These are phyloP conservation scores for Colletotrichum tamarilloi DNA, from an alignment of 2,329 filamentous ascomycete genomes.

Conservation along the genomic window DNA sequence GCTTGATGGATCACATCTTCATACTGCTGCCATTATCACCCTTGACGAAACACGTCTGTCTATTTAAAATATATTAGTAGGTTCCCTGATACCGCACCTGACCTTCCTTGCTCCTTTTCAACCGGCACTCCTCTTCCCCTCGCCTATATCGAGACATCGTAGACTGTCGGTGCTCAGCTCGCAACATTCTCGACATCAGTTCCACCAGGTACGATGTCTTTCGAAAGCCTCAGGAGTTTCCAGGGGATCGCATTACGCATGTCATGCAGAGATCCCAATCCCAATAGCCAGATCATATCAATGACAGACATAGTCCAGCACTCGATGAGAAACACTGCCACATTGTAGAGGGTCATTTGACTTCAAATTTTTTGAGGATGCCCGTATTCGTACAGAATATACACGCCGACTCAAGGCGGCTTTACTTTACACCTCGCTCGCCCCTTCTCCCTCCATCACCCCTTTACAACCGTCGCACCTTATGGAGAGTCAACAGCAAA, in stretches of 20 bases:
- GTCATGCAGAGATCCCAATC: not conserved
- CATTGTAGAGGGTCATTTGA: constrained; percentile 1
- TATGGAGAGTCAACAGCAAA: not conserved
- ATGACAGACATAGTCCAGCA: not conserved
- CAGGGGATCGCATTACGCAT: not conserved
- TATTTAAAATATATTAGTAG: too few relatives aligned
- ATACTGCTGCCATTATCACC: too few relatives aligned
- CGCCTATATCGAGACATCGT: not conserved
- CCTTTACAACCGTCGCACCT: not conserved
- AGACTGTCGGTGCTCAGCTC: not conserved
- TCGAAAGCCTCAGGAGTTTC: not conserved
- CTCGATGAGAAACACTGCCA: not conserved
- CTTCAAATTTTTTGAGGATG: constrained; percentile 31
- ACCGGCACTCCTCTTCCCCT: too few relatives aligned
- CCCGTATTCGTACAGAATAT: constrained; percentile 36
- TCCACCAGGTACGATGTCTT: not conserved
- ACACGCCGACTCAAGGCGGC: constrained; percentile 30
- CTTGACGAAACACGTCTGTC: too few relatives aligned
- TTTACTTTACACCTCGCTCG: not conserved
- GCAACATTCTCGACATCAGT: not conserved
- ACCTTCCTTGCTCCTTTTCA: too few relatives aligned
- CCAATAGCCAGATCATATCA: not conserved
- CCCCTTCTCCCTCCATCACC: not conserved
- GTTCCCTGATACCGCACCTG: too few relatives aligned
- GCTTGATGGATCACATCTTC: too few relatives aligned